Evolutionary conservation across 2,329 filamentous ascomycete genomes (phyloP), one percentile per base, ranked within the genome.

Genomic region (Teratosphaeria pseudoeucalypti): DNA sequence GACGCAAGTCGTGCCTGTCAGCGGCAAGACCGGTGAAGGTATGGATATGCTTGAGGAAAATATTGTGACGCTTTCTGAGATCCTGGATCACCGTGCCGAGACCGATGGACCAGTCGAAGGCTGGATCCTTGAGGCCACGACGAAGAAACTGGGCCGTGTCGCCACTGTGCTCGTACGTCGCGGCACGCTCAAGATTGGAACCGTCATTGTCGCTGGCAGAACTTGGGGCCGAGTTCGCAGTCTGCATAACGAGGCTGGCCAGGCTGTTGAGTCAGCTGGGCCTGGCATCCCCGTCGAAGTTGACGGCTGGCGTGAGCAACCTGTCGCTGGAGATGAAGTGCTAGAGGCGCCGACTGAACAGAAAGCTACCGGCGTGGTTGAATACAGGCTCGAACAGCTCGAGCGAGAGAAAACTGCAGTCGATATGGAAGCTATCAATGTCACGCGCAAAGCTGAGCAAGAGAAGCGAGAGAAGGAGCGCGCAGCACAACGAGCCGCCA

Each of bases 31-130:
- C 0, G 94, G 94, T 1, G 79, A 88, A 71, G 94, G 94, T 55
- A 97, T 99, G 86, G 79, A 85, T 16, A 88, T 95, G 56, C 81
- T 99, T 2, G 94, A 97, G 75, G 95, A 99, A 77, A 91, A 88
- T 55, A 90, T 92, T 55, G 77, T 94, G 26, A 87, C 90, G 0
- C 81, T 96, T 5, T 88, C 91, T 1, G 94, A 99, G 71, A 85
- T 97, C 65, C 82, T 96, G 12, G 94, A 99, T 67, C 87, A 95
- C 68, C 87, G 92, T 54, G 90, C 92, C 32, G 89, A 95, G 66
- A 73, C 73, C 0, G 82, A 88, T 62, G 88, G 90, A 23, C 82
- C 84, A 70, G 90, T 87, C 7, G 94, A 99, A 76, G 94, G 94
- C 16, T 96, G 92, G 90, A 82, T 99, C 19, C 82, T 99, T 6